phyloP scores from a whole-genome alignment of 2,329 filamentous ascomycete genomes.

The Sclerotinia glacialis region DNA sequence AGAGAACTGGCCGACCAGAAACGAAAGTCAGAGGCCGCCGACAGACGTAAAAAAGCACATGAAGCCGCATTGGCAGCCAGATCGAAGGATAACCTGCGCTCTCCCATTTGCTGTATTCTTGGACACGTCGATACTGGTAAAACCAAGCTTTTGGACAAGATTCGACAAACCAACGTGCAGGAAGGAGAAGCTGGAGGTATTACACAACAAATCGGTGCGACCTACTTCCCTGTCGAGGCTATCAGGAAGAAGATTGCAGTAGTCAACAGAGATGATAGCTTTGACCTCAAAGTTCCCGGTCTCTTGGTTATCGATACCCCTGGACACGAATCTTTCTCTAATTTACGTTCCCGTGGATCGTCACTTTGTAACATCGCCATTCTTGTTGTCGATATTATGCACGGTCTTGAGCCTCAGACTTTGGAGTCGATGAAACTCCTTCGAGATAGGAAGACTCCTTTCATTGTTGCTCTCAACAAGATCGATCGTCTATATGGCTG shows the following conservation, averaged over 20 bases:
- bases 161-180: conserved; percentile 97
- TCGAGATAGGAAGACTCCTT: conserved; percentile 90
- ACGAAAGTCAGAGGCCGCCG: conserved; percentile 83
- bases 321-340: conserved; percentile 99
- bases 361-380: conserved; percentile 99
- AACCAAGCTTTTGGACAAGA: conserved; percentile 98
- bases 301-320: conserved; percentile 96
- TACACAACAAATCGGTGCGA: conserved; percentile 98
- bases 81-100: conserved; percentile 91
- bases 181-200: conserved; percentile 99
- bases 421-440: conserved; percentile 95
- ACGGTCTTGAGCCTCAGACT: conserved; percentile 95
- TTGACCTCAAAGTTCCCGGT: conserved; percentile 97
- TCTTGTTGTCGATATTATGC: conserved; percentile 98
- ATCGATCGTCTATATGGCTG: conserved; percentile 99
- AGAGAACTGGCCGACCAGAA: conserved; percentile 68
- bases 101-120: conserved; percentile 98
- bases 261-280: conserved; percentile 83
- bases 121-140: conserved; percentile 99
- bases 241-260: conserved; percentile 89
- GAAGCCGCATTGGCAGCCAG: conserved; percentile 87
- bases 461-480: conserved; percentile 99
- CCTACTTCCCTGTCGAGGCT: conserved; percentile 95
- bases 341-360: conserved; percentile 92
- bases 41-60: conserved; percentile 83